Percentiles rank a stretch among this genome's conserved stretches.
Conservation (phyloP, 1,284 basidiomycete genomes). For the Ustilago xerochloae region DNA sequence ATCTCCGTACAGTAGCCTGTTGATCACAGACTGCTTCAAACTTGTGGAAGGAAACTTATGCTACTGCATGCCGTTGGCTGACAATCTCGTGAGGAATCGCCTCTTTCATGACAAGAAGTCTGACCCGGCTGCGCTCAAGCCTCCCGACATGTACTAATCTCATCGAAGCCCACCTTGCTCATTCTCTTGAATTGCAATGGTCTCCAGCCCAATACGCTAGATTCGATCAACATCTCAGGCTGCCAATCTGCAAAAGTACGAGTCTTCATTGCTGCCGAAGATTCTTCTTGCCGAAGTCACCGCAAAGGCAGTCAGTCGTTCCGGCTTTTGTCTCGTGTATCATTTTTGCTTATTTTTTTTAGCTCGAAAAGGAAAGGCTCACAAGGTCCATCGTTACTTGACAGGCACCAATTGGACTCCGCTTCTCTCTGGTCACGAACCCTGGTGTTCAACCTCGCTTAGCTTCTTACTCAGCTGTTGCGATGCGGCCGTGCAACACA, state of each 20-base stretch:
- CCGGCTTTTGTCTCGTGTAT: background rate
- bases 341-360: background rate
- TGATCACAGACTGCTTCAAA: too few relatives aligned
- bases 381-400: background rate
- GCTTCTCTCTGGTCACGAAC: background rate
- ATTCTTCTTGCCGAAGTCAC: too few relatives aligned
- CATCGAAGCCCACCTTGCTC: background rate
- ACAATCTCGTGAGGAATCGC: background rate
- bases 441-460: background rate
- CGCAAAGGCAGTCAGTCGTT: too few relatives aligned
- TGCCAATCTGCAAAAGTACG: too few relatives aligned
- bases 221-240: too few relatives aligned
- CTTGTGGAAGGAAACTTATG: background rate
- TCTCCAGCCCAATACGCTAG: too few relatives aligned
- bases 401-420: background rate
- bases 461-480: background rate
- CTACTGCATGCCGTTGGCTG: background rate
- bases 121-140: background rate
- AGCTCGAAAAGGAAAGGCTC: background rate
- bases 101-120: too few relatives aligned
- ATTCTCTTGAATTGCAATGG: too few relatives aligned
- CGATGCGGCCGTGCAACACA: background rate
- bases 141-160: background rate
- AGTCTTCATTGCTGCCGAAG: too few relatives aligned
- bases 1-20: too few relatives aligned